Evolutionary conservation across 495 filamentous ascomycete genomes (phyloP).

Genomic region (Stereocaulon alpinum): DNA sequence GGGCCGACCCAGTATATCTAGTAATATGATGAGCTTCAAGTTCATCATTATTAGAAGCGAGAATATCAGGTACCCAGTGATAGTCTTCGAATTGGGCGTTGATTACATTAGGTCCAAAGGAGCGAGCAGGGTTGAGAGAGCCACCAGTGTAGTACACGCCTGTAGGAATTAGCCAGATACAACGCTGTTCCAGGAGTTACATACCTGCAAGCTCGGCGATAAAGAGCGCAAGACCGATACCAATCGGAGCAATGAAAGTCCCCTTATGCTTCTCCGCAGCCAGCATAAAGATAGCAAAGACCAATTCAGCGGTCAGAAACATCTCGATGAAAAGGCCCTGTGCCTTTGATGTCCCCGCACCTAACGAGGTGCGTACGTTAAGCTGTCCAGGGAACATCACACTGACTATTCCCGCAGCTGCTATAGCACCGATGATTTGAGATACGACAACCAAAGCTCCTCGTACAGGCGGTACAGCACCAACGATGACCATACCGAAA

Average conservation of each 20-base stretch:
- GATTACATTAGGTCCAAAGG: constrained; percentile 60
- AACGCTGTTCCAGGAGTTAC: background rate
- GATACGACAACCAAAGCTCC: constrained; percentile 40
- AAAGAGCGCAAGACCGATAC: constrained; percentile 65
- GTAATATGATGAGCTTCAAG: background rate
- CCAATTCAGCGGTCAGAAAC: constrained; percentile 67
- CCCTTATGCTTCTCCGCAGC: constrained; percentile 74
- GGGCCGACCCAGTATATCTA: constrained; percentile 60
- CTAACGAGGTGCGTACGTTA: constrained; percentile 50
- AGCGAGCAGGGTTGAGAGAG: constrained; percentile 62
- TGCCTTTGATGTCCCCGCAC: constrained; percentile 43
- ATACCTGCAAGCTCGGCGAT: constrained; percentile 55
- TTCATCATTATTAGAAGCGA: background rate
- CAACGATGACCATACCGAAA: constrained; percentile 45
- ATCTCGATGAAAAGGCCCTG: constrained; percentile 73
- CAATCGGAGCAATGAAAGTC: constrained; percentile 69
- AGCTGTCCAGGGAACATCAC: constrained; percentile 53
- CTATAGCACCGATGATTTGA: constrained; percentile 50
- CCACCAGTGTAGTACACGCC: constrained; percentile 66
- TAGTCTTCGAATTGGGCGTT: constrained; percentile 51
- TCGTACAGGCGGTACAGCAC: constrained; percentile 43
- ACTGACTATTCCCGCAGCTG: constrained; percentile 50
- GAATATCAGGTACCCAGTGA: constrained; percentile 42
- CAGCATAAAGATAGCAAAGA: constrained; percentile 73
- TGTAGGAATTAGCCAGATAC: constrained; percentile 13